Base-by-base conservation (phyloP, 208 protist genomes). In the Trypanosoma cruzi region DNA sequence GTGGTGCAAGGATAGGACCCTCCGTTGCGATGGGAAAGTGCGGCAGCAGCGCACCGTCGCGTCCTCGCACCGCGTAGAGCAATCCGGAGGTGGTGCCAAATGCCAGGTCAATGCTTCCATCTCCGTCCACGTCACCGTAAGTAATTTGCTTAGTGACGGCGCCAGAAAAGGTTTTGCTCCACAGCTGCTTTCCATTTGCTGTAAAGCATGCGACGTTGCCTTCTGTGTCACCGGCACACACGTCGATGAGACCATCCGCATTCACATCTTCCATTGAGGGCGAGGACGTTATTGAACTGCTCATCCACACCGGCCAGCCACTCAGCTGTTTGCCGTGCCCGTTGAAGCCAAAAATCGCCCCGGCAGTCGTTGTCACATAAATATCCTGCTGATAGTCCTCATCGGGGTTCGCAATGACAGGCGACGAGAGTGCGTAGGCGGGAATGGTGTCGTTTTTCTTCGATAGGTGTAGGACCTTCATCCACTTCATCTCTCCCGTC, bases 71-170 rank as follows among this genome's bases (percentile, higher is more conserved):
- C 10, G 92, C 95, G 66, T 93, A 98, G 52, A 98, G 71, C 37
- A 83, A 72, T 11, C 94, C 94, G 2, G 69, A 63, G 1, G 85
- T 73, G 14, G 95, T 97, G 50, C 85, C 90, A 34, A 98, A 76
- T 44, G 97, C 79, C 0, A 98, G 64, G 73, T 97, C 91, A 13
- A 98, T 64, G 18, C 67, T 46, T 26, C 93, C 92, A 81, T 98
- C 90, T 13, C 90, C 90, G 72, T 97, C 66, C 6, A 98, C 69
- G 68, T 98, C 96, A 48, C 93, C 96, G 64, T 96, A 87, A n/a
- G 71, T 89, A 10, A 90, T 71, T 31, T 81, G 76, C 55, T 94
- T 75, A 7, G 75, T 70, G 6, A 93, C 62, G 57, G 79, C 82
- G 32, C 89, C 92, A 20, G 79, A 46, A n/a, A 97, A 74, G 6